Base-by-base conservation (phyloP, 2,329 filamentous ascomycete genomes). In the Botryotinia globosa region DNA sequence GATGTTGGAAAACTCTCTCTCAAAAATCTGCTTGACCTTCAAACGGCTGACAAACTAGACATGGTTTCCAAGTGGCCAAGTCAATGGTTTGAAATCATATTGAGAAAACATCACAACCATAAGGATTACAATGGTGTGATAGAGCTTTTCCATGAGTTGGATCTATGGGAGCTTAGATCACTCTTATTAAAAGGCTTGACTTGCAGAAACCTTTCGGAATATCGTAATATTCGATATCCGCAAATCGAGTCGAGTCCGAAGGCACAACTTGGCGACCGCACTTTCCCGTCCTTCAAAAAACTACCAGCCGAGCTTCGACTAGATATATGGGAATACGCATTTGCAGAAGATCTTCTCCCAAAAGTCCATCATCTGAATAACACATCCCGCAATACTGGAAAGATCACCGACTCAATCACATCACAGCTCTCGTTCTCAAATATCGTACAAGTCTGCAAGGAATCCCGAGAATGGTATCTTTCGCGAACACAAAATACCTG, bases 51-150 rank as follows among this genome's bases (percentile, higher is more conserved):
- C n/a, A 67, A 67, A 32, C 34, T 67, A 56, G n/a, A 42, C 22
- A 56, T 56, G 48, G 18, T 67, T 67, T 67, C 65, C 65, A 56
- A 67, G 65, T 67, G 65, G 34, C 48, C 65, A 56, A 67, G 54
- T 56, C 65, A 42, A 56, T 32, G 10, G n/a, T 56, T 67, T 42
- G 48, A 56, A 10, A 56, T 56, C 16, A 25, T 67, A 32, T 32
- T 67, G 37, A 42, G 22, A 34, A 67, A 67, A 67, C 25, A 56
- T 42, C 9, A 12, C 34, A 42, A 37, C 39, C 65, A 67, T 56
- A 42, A 56, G 65, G 65, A 67, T 44, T 67, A 67, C 29, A 20
- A 56, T 44, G 37, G 65, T 42, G 39, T 67, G 16, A 67, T 67
- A 16, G 65, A 67, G 25, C 48, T 67, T 14, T 20, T 67, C 6